A percentile compares a stretch with the other conserved stretches of the same genome.
These are phyloP conservation scores for Wallacemonas sp. DNA, from an alignment of 208 protist species.

Conservation along the genomic window DNA sequence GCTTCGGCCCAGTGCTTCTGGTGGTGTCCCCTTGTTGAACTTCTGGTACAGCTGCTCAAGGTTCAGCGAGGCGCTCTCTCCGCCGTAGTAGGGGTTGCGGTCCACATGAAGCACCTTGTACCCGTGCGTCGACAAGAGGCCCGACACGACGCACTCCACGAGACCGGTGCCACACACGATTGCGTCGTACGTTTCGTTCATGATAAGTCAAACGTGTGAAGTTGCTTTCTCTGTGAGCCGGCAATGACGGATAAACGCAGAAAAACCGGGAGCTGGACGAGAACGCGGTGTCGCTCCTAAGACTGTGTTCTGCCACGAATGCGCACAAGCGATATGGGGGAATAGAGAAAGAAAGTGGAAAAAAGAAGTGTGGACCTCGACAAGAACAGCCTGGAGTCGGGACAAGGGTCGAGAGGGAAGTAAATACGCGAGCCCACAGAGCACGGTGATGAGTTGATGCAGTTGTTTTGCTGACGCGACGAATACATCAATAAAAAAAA, in stretches of 20 bases:
- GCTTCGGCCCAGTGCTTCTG: slow-evolving; percentile 80
- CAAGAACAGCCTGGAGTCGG: too few species aligned
- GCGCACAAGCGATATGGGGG: too few species aligned
- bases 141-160: slow-evolving; percentile 98
- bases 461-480: too few species aligned
- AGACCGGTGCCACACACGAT: slow-evolving; percentile 99
- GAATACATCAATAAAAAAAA: too few species aligned
- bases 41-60: slow-evolving; percentile 97
- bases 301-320: too few species aligned
- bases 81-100: slow-evolving; percentile 99
- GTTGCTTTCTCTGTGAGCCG: background rate
- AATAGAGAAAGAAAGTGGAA: too few species aligned
- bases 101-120: slow-evolving; percentile 99
- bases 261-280: too few species aligned
- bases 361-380: too few species aligned
- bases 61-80: slow-evolving; percentile 98
- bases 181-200: slow-evolving; percentile 93
- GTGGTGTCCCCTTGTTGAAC: slow-evolving; percentile 87
- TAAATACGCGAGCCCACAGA: too few species aligned
- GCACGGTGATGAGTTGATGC: too few species aligned
- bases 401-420: too few species aligned
- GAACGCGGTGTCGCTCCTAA: too few species aligned
- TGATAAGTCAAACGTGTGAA: slow-evolving; percentile 10
- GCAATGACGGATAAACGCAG: background rate
- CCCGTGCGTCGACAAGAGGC: slow-evolving; percentile 93